Conservation (phyloP, 306 rosid genomes). For the Pyrus pyrifolia region DNA sequence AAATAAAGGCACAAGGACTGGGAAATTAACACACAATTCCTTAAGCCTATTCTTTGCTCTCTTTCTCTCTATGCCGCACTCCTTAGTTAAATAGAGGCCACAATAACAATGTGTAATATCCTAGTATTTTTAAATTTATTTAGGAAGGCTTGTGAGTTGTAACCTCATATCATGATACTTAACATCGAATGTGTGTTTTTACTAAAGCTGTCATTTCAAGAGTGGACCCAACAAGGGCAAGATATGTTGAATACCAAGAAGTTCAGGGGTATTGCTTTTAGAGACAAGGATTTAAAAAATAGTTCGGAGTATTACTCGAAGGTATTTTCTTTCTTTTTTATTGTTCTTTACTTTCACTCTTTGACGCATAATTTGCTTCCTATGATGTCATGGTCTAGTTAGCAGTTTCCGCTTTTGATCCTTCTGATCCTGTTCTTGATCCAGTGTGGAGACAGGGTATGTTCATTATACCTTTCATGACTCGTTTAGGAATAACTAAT, state of each 20-base stretch:
- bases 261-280: slow-evolving; percentile 80
- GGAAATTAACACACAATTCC: too few species aligned
- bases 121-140: not conserved
- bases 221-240: slow-evolving; percentile 95
- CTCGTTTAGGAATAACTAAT: not conserved
- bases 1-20: too few species aligned
- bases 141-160: not conserved
- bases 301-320: slow-evolving; percentile 81
- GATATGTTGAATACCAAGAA: slow-evolving; percentile 84
- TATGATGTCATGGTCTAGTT: not conserved
- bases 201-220: slow-evolving; percentile 88
- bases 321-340: slow-evolving; percentile 28
- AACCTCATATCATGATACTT: not conserved
- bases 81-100: too few species aligned
- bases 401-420: not conserved
- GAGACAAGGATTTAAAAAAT: slow-evolving; percentile 82
- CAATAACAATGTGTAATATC: not conserved
- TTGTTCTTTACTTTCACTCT: not conserved
- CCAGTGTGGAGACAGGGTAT: not conserved
- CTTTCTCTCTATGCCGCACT: too few species aligned
- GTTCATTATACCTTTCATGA: not conserved
- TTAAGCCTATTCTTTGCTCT: too few species aligned
- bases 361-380: not conserved
- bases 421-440: not conserved
- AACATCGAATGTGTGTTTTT: not conserved